Evolutionary conservation across 176 grass and related monocot genomes (phyloP).

Genomic region (Cocos nucifera): DNA sequence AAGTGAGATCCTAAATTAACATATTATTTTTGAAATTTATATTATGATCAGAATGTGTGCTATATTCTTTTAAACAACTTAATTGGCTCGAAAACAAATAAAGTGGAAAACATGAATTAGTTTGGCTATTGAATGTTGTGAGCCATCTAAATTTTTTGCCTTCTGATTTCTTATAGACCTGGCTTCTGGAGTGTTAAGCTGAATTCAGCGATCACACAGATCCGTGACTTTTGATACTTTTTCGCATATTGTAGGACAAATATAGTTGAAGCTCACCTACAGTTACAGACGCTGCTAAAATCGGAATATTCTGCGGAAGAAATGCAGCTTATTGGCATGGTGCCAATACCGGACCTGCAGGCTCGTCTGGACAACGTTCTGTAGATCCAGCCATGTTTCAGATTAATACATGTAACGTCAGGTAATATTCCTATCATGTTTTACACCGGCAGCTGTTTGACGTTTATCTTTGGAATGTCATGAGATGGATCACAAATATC

Average conservation of each 20-base stretch:
- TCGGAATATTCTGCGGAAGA: conserved; percentile 77
- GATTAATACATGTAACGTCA: neutral
- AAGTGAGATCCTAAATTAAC: conserved; percentile 40
- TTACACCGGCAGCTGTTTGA: no score
- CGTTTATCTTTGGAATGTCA: no score
- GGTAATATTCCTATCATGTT: no score
- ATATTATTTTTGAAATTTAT: no score
- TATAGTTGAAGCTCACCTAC: conserved; percentile 86
- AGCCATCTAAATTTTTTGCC: no score
- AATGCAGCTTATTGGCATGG: conserved; percentile 53
- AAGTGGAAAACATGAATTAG: no score
- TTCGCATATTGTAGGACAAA: conserved; percentile 45
- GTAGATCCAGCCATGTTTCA: conserved; percentile 20
- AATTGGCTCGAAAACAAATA: neutral
- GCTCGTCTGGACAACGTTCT: conserved; percentile 66
- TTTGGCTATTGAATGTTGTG: no score
- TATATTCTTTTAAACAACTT: neutral
- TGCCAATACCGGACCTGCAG: conserved; percentile 58
- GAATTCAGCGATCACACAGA: neutral
- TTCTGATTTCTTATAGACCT: no score
- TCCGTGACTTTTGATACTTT: conserved; percentile 6
- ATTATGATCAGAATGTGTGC: neutral
- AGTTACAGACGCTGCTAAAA: conserved; percentile 67
- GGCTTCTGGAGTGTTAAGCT: no score
- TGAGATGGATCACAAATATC: no score